Base-by-base conservation (phyloP, 805 yeast species). In the Barnettozyma vustinii region DNA sequence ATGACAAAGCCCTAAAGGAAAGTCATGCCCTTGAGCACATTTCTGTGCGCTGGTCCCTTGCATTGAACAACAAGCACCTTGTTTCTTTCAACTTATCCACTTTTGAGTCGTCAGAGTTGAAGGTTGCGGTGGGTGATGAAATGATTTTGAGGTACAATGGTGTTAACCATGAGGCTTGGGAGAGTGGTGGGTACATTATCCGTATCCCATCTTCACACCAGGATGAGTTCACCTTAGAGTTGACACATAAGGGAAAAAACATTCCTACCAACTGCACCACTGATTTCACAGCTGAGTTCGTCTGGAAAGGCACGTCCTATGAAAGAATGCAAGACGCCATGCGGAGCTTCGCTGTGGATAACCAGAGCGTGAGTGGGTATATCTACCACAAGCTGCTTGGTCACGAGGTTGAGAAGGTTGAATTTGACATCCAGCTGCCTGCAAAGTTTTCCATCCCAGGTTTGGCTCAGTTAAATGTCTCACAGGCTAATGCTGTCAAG, bases 241-340 rank as follows among this genome's bases (percentile, higher is more conserved):
- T 90, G 52, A 67, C 64, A 40, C 70, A 78, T 20, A 61, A 51
- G 2, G 39, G 39, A 10, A 60, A 66, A 1, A 69, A 72, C 2
- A 87, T 89, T 1, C 87, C 87, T 45, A 77, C 83, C 2, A 73
- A 82, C 52, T 61, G 77, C 36, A 75, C 77, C 2, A 73, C 79
- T 5, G 87, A 83, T 20, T 91, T 87, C 63, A 80, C 91, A 1
- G 90, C 91, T 0, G 92, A 87, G 57, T 85, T 88, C 62, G 87
- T 86, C 46, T 91, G 97, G 97, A 86, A 86, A 56, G 94, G 92
- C 15, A 81, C 83, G 2, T 73, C 96, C 1, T 90, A 83, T 61
- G 83, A 79, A 37, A 77, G 97, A 59, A 87, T 88, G 94, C 96
- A 87, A 68, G 68, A 70, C 19, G 94, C 96, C 0, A 68, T 91